A percentile compares a stretch with the other conserved stretches of the same genome.
These are phyloP conservation scores for Gracilariopsis chorda DNA, from an alignment of 23 red algal species.

Conservation along the genomic window DNA sequence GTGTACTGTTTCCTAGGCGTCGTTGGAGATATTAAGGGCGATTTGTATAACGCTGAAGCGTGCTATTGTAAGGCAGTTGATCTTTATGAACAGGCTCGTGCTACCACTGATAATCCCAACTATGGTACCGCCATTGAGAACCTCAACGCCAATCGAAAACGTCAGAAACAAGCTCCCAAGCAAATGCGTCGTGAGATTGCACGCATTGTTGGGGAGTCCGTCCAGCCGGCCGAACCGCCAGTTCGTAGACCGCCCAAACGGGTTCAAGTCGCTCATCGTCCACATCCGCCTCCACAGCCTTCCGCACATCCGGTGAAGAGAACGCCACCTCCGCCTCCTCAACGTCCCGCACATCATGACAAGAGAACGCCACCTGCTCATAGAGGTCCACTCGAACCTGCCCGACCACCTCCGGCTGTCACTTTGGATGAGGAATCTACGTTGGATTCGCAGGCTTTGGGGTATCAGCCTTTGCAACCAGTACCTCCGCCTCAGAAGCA, in stretches of 20 bases:
- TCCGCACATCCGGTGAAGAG: not conserved
- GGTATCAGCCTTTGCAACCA: not conserved
- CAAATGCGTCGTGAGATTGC: not conserved
- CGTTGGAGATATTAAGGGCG: constrained; percentile 48
- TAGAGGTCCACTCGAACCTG: not conserved
- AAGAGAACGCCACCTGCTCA: too few relatives aligned
- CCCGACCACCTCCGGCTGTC: not conserved
- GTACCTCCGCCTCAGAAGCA: not conserved
- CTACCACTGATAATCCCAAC: constrained; percentile 40
- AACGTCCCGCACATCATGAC: not conserved
- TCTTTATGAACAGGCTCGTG: constrained; percentile 35
- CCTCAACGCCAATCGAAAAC: constrained; percentile 43
- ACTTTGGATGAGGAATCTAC: not conserved
- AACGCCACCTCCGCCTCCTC: not conserved
- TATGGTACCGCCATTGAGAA: constrained; percentile 61
- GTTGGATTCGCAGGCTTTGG: not conserved
- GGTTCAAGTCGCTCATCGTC: not conserved
- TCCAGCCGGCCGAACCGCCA: not conserved
- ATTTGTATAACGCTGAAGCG: constrained; percentile 18
- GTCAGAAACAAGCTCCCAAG: constrained; percentile 14
- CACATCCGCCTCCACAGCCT: not conserved
- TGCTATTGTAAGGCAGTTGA: constrained; percentile 53
- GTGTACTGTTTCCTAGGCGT: constrained; percentile 58
- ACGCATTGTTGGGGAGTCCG: not conserved
- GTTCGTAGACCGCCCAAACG: not conserved